These are phyloP conservation scores for Cyberlindnera subsufficiens DNA, from an alignment of 805 yeast species.

Conservation along the genomic window DNA sequence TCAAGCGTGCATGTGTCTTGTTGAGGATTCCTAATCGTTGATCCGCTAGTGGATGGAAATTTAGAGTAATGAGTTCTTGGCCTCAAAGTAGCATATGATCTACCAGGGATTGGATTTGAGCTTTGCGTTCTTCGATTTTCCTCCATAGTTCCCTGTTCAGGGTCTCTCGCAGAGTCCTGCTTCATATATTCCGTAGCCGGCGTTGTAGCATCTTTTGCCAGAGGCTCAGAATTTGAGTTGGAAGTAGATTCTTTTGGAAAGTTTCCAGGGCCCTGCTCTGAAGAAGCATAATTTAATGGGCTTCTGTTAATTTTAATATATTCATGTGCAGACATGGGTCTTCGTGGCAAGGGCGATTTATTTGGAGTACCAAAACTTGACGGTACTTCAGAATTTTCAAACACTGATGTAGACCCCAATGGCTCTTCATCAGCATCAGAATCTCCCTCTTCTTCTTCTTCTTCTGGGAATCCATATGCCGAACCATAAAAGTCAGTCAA, in stretches of 20 bases:
- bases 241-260: background rate
- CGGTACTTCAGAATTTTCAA: background rate
- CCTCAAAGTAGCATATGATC: too few relatives aligned
- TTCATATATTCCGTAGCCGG: background rate
- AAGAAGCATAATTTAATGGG: background rate
- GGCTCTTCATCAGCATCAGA: background rate
- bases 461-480: conserved; percentile 1
- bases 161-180: too few relatives aligned
- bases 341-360: background rate
- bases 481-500: background rate
- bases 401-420: too few relatives aligned
- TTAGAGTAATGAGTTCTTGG: too few relatives aligned
- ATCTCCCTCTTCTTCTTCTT: conserved; percentile 1
- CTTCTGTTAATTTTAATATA: background rate
- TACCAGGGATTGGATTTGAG: too few relatives aligned
- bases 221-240: background rate
- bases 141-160: too few relatives aligned
- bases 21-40: too few relatives aligned
- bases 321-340: conserved; percentile 1
- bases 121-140: too few relatives aligned
- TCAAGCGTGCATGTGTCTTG: too few relatives aligned
- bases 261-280: background rate
- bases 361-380: background rate
- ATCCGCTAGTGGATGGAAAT: too few relatives aligned
- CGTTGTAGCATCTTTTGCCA: background rate